These are phyloP conservation scores for Lodderomyces margitis DNA, from an alignment of 1,139 yeast species.

Conservation along the genomic window DNA sequence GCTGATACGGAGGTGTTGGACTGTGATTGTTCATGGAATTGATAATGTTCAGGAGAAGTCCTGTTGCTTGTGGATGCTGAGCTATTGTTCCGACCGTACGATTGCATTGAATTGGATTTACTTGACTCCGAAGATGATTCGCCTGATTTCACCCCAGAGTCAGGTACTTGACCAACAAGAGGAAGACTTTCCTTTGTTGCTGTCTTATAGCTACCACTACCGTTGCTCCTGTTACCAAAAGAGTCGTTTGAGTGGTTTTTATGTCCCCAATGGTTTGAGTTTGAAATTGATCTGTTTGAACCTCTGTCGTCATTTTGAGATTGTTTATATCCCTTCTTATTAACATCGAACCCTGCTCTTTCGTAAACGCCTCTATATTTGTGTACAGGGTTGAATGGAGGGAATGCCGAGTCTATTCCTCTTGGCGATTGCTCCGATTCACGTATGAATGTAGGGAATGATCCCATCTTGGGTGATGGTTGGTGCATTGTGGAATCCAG, in stretches of 20 bases:
- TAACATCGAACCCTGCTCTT: constrained; percentile 64
- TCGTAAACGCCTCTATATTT: constrained; percentile 61
- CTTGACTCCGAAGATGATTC: constrained; percentile 10
- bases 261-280: background rate
- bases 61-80: constrained; percentile 8
- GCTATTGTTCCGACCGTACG: constrained; percentile 10
- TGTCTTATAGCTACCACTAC: constrained; percentile 2
- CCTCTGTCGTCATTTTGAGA: background rate
- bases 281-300: constrained; percentile 1
- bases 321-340: constrained; percentile 17
- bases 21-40: background rate
- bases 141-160: background rate
- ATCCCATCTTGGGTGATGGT: constrained; percentile 12
- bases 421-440: constrained; percentile 29
- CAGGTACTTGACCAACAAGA: background rate
- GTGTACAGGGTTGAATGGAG: constrained; percentile 56
- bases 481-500: too few species aligned
- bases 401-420: constrained; percentile 49
- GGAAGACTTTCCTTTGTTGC: constrained; percentile 1
- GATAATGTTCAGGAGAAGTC: constrained; percentile 8
- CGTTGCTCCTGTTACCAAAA: background rate
- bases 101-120: constrained; percentile 10
- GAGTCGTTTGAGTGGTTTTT: background rate
- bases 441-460: constrained; percentile 30
- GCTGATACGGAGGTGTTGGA: background rate